Evolutionary conservation across 148 eudicot genomes (phyloP).

Genomic region (Rhododendron vialii): DNA sequence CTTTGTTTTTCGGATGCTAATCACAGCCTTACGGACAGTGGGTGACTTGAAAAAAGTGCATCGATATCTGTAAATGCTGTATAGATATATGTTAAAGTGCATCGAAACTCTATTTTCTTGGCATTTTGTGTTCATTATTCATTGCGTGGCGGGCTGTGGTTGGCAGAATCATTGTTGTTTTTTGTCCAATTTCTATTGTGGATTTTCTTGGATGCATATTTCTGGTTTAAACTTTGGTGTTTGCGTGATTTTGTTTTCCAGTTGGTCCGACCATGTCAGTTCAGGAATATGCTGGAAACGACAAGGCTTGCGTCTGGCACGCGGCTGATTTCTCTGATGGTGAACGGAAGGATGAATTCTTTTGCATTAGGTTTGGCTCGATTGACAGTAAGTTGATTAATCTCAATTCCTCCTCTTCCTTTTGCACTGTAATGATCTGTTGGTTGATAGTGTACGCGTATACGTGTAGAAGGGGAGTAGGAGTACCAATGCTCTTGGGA

Average conservation of each 20-base stretch:
- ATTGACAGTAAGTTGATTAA: conserved; percentile 53
- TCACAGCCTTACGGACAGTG: background rate
- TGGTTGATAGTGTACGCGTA: background rate
- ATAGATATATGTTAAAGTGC: background rate
- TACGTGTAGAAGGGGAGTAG: background rate
- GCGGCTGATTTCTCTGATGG: conserved; percentile 79
- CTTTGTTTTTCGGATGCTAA: background rate
- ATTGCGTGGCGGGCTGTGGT: background rate
- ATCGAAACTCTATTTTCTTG: background rate
- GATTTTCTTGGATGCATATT: background rate
- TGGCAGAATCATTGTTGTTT: background rate
- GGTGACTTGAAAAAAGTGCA: no score
- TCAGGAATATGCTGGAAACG: conserved; percentile 81
- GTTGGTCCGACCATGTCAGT: conserved; percentile 63
- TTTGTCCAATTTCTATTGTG: background rate
- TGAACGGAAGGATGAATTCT: conserved; percentile 68
- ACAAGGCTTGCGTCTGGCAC: conserved; percentile 87
- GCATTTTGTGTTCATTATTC: background rate
- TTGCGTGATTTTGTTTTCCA: conserved; percentile 6
- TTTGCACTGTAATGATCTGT: background rate
- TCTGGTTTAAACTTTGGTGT: background rate
- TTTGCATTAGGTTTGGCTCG: conserved; percentile 58
- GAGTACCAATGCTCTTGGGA: background rate
- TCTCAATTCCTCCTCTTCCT: background rate
- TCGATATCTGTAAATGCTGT: background rate